phyloP scores from a whole-genome alignment of 2,329 filamentous ascomycete genomes.

The Aspergillus sp. region DNA sequence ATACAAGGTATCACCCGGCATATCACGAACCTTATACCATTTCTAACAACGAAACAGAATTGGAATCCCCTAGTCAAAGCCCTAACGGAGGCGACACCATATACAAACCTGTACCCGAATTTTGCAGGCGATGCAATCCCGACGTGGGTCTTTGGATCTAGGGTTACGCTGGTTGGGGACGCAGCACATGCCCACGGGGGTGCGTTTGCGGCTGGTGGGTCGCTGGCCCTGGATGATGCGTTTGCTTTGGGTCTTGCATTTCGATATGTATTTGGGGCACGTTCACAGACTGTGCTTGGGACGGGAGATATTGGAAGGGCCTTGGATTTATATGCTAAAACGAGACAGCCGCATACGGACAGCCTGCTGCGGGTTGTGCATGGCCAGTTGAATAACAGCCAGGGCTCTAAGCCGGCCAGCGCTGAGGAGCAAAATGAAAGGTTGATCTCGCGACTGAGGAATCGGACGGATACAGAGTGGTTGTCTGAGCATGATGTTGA shows the following conservation, averaged over 20 bases:
- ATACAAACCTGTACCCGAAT: constrained; percentile 46
- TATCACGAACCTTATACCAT: neutral
- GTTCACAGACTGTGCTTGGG: constrained; percentile 19
- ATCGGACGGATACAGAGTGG: constrained; percentile 43
- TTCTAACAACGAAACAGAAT: constrained; percentile 18
- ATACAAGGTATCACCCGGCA: constrained; percentile 19
- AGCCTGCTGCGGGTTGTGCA: constrained; percentile 38
- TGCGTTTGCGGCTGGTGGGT: constrained; percentile 32
- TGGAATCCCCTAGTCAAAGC: constrained; percentile 46
- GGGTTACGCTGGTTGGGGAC: constrained; percentile 29
- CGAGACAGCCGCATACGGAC: constrained; percentile 45
- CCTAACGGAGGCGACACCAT: constrained; percentile 44
- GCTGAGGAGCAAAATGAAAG: constrained; percentile 35
- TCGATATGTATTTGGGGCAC: constrained; percentile 33
- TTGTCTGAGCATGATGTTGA: constrained; percentile 51
- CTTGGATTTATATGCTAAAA: constrained; percentile 44
- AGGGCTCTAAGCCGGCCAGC: neutral
- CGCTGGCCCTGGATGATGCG: constrained; percentile 33
- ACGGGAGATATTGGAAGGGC: constrained; percentile 17
- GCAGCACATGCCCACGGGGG: constrained; percentile 34
- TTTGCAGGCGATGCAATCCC: constrained; percentile 41
- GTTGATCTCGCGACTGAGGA: constrained; percentile 36
- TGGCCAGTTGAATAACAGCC: constrained; percentile 6
- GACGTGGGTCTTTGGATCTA: constrained; percentile 43
- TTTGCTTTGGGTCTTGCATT: constrained; percentile 45